Base-by-base conservation (phyloP, 257 asterid genomes). In the Rhazya stricta region DNA sequence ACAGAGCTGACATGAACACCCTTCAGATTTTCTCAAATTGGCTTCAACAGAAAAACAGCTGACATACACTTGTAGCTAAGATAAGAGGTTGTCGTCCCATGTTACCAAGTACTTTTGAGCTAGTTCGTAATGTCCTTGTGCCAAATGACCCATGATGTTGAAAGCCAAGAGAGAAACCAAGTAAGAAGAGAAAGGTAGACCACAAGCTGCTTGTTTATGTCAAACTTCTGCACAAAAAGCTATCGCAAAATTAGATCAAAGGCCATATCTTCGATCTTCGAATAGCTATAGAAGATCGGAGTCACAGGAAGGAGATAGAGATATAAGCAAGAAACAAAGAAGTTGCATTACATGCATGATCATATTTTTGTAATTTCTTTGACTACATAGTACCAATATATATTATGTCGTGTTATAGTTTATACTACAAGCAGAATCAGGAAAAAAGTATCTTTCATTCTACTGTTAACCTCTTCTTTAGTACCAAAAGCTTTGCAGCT, bases 1-100 rank as follows among this genome's bases (percentile, higher is more conserved):
- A 94, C 79, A 81, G 98, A 61, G 96, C 98, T 37, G 98, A 94
- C 79, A 89, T 89, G 93, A 90, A 94, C 75, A 94, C 97, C 0
- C 96, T 94, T n/a, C 80, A 77, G 5, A 71, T 74, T 23, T 94
- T 94, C 89, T 81, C 96, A 18, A 80, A 77, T 2, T 94, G 98
- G 97, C 51, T 91, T 74, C 69, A 81, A 66, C 86, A 76, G 37
- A 69, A 67, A 60, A 82, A 76, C 81, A 84, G 37, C 72, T 76
- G 73, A 71, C 51, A 2, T 50, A 39, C 21, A 9, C 15, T 23
- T 3, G 1, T 9, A n/a, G n/a, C n/a, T n/a, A n/a, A n/a, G n/a
- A n/a, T n/a, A 69, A 9, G 25, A 4, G 21, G 30, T 12, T 9
- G 25, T 25, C 48, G 15, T 50, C 73, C 73, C 78, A 61, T 63